A percentile compares a stretch with the other conserved stretches of the same genome.
Conservation (phyloP, 441 rosid genomes). For the Geranium incanum region DNA sequence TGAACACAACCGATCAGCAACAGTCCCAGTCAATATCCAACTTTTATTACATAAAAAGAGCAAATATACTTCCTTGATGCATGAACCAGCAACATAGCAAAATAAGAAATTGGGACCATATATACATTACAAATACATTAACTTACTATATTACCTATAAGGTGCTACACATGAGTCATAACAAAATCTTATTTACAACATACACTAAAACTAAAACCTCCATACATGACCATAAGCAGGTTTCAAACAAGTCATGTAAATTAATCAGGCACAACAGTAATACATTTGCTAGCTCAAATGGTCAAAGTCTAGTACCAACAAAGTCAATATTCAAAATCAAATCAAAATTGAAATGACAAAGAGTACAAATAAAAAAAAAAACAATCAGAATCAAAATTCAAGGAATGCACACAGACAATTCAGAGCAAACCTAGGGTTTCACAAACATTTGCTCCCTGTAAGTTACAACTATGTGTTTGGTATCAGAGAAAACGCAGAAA, state of each 20-base stretch:
- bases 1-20: background rate
- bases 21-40: background rate
- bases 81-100: too few relatives aligned
- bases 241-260: background rate
- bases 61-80: too few relatives aligned
- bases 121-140: too few relatives aligned
- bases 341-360: background rate
- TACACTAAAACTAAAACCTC: background rate
- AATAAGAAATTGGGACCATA: too few relatives aligned
- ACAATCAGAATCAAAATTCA: too few relatives aligned
- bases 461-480: background rate
- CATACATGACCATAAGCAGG: background rate
- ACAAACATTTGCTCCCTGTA: background rate
- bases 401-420: background rate
- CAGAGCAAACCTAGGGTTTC: background rate
- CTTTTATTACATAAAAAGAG: background rate
- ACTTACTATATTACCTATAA: background rate
- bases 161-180: background rate
- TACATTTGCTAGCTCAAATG: background rate
- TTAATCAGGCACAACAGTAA: background rate
- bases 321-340: background rate
- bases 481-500: background rate
- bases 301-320: background rate
- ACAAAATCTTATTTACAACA: background rate
- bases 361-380: too few relatives aligned